Base-by-base conservation (phyloP, 2,329 filamentous ascomycete genomes). In the Domatiomyces catenatus region DNA sequence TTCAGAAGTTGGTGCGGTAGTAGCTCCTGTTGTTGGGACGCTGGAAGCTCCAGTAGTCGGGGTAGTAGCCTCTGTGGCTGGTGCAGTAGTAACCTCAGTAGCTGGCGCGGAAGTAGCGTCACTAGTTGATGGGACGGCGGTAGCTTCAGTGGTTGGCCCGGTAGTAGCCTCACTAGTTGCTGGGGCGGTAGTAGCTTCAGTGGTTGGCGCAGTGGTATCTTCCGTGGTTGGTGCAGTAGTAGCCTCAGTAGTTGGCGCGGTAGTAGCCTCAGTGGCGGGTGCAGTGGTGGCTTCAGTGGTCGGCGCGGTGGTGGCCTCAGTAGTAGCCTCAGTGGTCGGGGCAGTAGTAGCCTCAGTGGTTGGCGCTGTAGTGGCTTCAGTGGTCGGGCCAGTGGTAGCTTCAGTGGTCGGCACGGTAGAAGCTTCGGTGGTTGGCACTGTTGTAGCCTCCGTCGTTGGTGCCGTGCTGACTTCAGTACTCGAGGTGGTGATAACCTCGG, bases 121-220 rank as follows among this genome's bases (percentile, higher is more conserved):
- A 24, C 63, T 63, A 50, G 67, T 69, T 59, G 63, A 66, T 19
- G 67, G n/a, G n/a, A n/a, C 70, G 52, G 69, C 61, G 39, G 68
- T 67, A 26, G 66, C 51, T 47, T 62, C 55, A 36, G 61, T 61
- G 12, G 67, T 69, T 12, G 62, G 63, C 51, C 62, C 68, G 6
- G 3, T 24, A 6, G 22, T 24, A 24, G 22, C 22, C 6, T 24
- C 22, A n/a, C n/a, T n/a, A 12, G 59, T 52, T 46, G 53, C 36
- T 17, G 48, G 18, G 20, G 18, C 20, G 12, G 45, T 46, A 8
- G 48, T 49, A 12, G 48, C 26, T 5, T 24, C 19, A 6, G 48
- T 44, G 10, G 28, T 45, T 17, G 32, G 8, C 2, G 32, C 32
- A 6, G 7, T 45, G 10, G 43, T 17, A 4, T 7, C 10, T n/a